Evolutionary conservation across 768 basidiomycete genomes (phyloP).

Genomic region (Rhodotorula babjevae): DNA sequence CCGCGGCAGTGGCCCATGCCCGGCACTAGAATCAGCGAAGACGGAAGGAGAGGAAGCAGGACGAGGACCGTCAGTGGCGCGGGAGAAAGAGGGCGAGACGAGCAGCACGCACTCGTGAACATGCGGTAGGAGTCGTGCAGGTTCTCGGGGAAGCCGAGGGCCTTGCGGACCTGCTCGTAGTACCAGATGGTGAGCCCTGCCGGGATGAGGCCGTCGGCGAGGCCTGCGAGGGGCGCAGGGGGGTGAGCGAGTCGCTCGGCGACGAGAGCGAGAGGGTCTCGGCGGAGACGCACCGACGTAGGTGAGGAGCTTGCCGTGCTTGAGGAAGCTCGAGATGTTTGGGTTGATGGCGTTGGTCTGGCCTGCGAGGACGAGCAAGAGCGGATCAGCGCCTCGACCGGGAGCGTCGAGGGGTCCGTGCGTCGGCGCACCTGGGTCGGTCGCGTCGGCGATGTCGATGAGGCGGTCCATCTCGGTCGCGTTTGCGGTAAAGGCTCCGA

Average conservation of each 20-base stretch:
- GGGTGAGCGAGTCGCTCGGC: background rate
- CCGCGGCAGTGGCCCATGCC: slow-evolving; percentile 27
- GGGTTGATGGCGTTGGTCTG: slow-evolving; percentile 24
- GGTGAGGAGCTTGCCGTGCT: slow-evolving; percentile 24
- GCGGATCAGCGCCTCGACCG: no score
- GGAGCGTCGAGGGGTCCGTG: no score
- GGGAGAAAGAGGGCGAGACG: no score
- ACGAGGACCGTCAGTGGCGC: no score
- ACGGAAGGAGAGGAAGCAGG: no score
- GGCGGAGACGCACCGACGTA: slow-evolving; percentile 9
- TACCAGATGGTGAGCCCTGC: slow-evolving; percentile 16
- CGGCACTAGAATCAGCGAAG: slow-evolving; percentile 7
- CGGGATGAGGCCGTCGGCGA: slow-evolving; percentile 35
- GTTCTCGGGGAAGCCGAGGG: slow-evolving; percentile 14
- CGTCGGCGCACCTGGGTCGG: slow-evolving; percentile 22
- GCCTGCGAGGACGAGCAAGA: no score
- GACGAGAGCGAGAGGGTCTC: background rate
- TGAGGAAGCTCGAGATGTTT: slow-evolving; percentile 30
- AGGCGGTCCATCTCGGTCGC: slow-evolving; percentile 7
- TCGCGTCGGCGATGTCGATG: slow-evolving; percentile 27
- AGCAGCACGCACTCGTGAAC: slow-evolving; percentile 6
- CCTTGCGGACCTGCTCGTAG: slow-evolving; percentile 14
- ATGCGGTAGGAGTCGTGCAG: slow-evolving; percentile 19
- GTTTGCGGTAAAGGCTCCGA: background rate
- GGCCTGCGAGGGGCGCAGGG: background rate